Evolutionary conservation across 2,329 filamentous ascomycete species (phyloP).

Genomic region (Verticillium nonalfalfae): DNA sequence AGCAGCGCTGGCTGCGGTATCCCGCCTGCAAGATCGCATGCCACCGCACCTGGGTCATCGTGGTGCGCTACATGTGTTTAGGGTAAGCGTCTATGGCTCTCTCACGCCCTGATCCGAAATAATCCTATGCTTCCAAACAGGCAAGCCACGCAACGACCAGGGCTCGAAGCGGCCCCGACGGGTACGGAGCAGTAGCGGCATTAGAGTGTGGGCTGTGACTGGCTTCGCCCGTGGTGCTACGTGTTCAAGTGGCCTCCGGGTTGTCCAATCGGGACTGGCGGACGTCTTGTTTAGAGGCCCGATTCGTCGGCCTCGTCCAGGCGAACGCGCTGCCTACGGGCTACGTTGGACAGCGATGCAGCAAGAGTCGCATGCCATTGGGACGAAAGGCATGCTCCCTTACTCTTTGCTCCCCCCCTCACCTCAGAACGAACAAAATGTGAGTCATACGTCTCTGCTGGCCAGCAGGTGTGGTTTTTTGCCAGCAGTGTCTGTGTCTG

Average conservation of each 20-base stretch:
- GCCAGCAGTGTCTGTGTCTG: not conserved
- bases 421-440: conserved; percentile 1
- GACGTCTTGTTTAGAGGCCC: conserved; percentile 15
- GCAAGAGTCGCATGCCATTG: conserved; percentile 7
- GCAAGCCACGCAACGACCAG: not conserved
- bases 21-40: not conserved
- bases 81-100: not conserved
- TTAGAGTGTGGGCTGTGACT: not conserved
- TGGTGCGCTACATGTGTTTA: not conserved
- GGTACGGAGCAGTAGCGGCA: not conserved
- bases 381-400: conserved; percentile 4
- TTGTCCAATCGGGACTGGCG: not conserved
- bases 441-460: conserved; percentile 6
- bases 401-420: not conserved
- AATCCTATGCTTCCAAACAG: not conserved
- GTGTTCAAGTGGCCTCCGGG: not conserved
- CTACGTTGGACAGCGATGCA: conserved; percentile 13
- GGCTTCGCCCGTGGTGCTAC: not conserved
- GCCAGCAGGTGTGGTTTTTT: not conserved
- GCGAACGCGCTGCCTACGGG: conserved; percentile 17
- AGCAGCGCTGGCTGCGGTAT: not conserved
- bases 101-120: not conserved
- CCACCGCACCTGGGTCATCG: not conserved
- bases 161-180: not conserved
- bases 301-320: conserved; percentile 19